Conservation (phyloP, 139 green algal species). For the Klebsormidium nitens region DNA sequence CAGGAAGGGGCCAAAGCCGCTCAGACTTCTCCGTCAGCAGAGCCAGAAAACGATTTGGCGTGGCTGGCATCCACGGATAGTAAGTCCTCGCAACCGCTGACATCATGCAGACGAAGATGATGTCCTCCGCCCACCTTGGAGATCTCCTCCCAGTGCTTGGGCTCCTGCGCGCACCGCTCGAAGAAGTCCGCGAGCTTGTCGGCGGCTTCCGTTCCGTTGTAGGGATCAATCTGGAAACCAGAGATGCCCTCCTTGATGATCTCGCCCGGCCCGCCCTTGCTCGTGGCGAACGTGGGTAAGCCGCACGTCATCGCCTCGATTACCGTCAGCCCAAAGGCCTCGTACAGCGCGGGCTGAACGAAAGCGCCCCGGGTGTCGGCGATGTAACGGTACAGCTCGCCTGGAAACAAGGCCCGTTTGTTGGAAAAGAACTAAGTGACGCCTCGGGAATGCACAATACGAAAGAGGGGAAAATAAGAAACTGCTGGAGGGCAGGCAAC, state of each 20-base stretch:
- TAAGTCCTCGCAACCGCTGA: too few species aligned
- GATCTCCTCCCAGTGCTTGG: constrained; percentile 25
- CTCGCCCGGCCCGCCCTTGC: constrained; percentile 56
- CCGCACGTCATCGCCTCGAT: constrained; percentile 76
- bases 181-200: constrained; percentile 75
- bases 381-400: constrained; percentile 45
- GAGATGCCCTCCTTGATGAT: constrained; percentile 63
- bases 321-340: constrained; percentile 76
- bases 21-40: too few species aligned
- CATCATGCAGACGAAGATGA: too few species aligned
- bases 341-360: constrained; percentile 41
- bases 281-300: constrained; percentile 69
- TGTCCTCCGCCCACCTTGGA: constrained; percentile 31
- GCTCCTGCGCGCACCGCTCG: constrained; percentile 46
- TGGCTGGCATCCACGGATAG: too few species aligned
- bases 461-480: too few species aligned
- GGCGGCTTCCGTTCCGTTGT: constrained; percentile 52
- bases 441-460: too few species aligned
- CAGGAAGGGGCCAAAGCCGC: too few species aligned
- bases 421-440: too few species aligned
- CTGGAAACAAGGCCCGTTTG: too few species aligned
- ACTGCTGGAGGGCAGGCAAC: too few species aligned
- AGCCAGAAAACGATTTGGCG: too few species aligned
- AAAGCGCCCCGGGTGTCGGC: constrained; percentile 71
- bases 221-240: constrained; percentile 79